These are phyloP conservation scores for Cyphellophora attinorum DNA, from an alignment of 2,329 filamentous ascomycete species.

Conservation along the genomic window DNA sequence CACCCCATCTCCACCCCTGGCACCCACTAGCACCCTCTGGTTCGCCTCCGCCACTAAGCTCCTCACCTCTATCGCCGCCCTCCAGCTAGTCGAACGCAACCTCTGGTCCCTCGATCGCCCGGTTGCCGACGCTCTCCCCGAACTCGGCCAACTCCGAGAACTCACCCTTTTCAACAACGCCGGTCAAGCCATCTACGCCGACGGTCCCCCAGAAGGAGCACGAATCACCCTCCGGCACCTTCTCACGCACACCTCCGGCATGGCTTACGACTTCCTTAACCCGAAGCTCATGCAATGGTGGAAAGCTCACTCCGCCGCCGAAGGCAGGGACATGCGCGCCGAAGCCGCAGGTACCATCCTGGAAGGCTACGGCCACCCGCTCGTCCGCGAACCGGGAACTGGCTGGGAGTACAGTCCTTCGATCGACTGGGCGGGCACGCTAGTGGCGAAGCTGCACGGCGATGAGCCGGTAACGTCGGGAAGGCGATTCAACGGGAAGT, in stretches of 20 bases:
- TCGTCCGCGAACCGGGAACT: constrained; percentile 29
- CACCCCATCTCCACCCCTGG: constrained; percentile 8
- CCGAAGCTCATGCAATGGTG: constrained; percentile 12
- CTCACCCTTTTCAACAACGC: constrained; percentile 32
- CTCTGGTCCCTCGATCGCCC: constrained; percentile 38
- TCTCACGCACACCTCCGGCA: constrained; percentile 14
- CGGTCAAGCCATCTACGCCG: constrained; percentile 12
- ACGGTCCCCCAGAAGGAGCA: constrained; percentile 11
- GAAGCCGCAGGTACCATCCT: constrained; percentile 4
- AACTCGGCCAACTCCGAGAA: constrained; percentile 39
- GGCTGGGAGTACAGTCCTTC: constrained; percentile 42
- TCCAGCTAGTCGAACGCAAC: constrained; percentile 48
- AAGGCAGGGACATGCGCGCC: constrained; percentile 1
- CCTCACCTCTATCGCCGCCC: constrained; percentile 40
- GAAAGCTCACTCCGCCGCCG: constrained; percentile 1
- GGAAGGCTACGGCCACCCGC: constrained; percentile 1
- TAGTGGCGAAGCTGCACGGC: constrained; percentile 40
- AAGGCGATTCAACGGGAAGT: constrained; percentile 37
- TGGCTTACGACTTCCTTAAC: constrained; percentile 12
- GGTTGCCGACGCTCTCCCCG: constrained; percentile 36
- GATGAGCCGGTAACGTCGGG: constrained; percentile 25
- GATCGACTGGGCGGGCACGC: constrained; percentile 44
- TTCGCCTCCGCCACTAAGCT: constrained; percentile 31
- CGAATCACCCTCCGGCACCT: constrained; percentile 15
- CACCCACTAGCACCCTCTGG: constrained; percentile 14